phyloP scores from a whole-genome alignment of 768 basidiomycete genomes.

The Pulveroboletus ravenelii region DNA sequence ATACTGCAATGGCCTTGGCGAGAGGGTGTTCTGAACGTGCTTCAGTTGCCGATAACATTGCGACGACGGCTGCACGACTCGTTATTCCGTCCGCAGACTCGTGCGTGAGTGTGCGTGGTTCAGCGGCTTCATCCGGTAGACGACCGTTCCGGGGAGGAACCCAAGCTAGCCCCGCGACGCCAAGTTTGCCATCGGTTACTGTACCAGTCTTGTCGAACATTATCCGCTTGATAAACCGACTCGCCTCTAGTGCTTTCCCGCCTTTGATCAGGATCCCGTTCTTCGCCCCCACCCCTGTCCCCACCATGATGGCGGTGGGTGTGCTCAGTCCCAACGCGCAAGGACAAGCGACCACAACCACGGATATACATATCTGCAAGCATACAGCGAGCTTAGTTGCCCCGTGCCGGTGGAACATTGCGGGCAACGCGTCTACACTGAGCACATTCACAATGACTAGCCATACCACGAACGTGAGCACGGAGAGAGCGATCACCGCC shows the following conservation, averaged over 20 bases:
- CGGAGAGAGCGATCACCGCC: constrained; percentile 75
- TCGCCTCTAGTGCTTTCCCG: constrained; percentile 89
- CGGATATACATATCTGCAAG: constrained; percentile 94
- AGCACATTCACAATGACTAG: constrained; percentile 63
- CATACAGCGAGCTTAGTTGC: constrained; percentile 86
- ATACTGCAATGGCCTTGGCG: constrained; percentile 84
- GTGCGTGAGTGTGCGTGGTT: constrained; percentile 10
- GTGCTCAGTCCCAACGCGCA: constrained; percentile 95
- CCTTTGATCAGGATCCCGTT: constrained; percentile 99
- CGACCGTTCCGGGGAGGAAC: constrained; percentile 37
- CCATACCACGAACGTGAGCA: constrained; percentile 82
- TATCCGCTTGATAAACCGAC: constrained; percentile 73
- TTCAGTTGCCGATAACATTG: constrained; percentile 84
- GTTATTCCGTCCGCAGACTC: constrained; percentile 61
- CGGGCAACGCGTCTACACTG: constrained; percentile 58
- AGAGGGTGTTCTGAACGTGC: constrained; percentile 94
- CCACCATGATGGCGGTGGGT: constrained; percentile 99
- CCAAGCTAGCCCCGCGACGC: constrained; percentile 76
- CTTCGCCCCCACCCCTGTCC: constrained; percentile 93
- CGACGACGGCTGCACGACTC: constrained; percentile 54
- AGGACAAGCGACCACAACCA: constrained; percentile 96
- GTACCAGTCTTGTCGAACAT: constrained; percentile 98
- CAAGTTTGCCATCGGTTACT: constrained; percentile 91
- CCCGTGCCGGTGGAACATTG: constrained; percentile 81
- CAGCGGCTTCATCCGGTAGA: constrained; percentile 11